Base-by-base conservation (phyloP, 2,329 filamentous ascomycete genomes). In the Trichoderma citrinoviride region DNA sequence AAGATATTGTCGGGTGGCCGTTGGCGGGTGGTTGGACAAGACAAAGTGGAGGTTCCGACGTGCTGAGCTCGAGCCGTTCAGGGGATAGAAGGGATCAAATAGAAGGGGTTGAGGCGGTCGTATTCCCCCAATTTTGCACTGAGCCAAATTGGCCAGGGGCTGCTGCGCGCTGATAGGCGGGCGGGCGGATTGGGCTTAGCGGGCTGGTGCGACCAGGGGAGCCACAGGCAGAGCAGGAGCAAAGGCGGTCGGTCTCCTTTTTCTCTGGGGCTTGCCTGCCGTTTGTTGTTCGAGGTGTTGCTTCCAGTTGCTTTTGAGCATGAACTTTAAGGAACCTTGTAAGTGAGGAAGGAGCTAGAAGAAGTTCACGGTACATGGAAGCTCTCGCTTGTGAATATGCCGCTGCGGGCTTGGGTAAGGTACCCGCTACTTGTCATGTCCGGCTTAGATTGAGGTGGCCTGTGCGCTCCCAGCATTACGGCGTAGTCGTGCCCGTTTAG, bases 41-140 rank as follows among this genome's bases (percentile, higher is more conserved):
- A 54, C 64, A 54, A 49, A 50, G 64, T 66, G 60, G 64, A 66
- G 64, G 60, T 66, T 64, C 52, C 49, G 37, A 64, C 64, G 50
- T 63, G 23, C 60, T 55, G 65, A 65, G 65, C 47, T 54, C 64
- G 61, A 53, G 64, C 61, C 53, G 33, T 64, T 67, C 65, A 67
- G 65, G 65, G 65, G 65, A 65, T 50, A 58, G 50, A 66, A 61
- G 65, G 62, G 61, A 37, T 14, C 33, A 37, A 37, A 37, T 37
- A 37, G 33, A 66, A 57, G 65, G 62, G 65, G 55, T 52, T 49
- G 61, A 60, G 65, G 53, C 52, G 60, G 61, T 61, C 61, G 65
- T 66, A 64, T 64, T 37, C 65, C 65, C 54, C 68, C 70, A 72
- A 71, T 69, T 71, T 71, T 77, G 73, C 75, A 73, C 74, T 70